Percentiles rank a stretch among this genome's conserved stretches.
Conservation (phyloP, 768 basidiomycete species). For the Tricholoma bakamatsutake region DNA sequence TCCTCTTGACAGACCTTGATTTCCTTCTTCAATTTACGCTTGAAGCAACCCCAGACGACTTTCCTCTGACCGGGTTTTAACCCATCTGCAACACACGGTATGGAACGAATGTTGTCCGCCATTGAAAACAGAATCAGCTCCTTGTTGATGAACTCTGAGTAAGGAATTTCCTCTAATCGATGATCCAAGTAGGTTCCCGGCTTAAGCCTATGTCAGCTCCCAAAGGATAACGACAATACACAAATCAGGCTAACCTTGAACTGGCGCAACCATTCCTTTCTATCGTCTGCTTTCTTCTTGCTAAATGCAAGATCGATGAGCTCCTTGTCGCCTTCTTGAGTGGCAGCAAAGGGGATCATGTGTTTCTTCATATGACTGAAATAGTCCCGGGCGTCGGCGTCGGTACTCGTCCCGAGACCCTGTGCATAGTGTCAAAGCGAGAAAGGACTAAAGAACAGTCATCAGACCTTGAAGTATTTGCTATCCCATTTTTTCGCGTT, state of each 20-base stretch:
- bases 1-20: constrained; percentile 57
- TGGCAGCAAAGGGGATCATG: constrained; percentile 85
- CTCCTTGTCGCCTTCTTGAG: constrained; percentile 75
- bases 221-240: constrained; percentile 1
- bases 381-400: constrained; percentile 87
- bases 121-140: constrained; percentile 98
- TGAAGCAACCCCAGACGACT: constrained; percentile 95
- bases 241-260: constrained; percentile 56
- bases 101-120: constrained; percentile 98
- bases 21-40: constrained; percentile 85
- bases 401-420: constrained; percentile 94
- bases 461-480: constrained; percentile 94
- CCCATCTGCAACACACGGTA: constrained; percentile 90
- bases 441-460: background rate
- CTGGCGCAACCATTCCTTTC: constrained; percentile 96
- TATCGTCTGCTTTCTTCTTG: constrained; percentile 98
- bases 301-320: constrained; percentile 98
- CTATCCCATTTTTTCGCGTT: constrained; percentile 79
- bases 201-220: constrained; percentile 29
- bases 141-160: constrained; percentile 95
- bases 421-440: constrained; percentile 24
- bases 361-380: constrained; percentile 91
- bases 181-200: constrained; percentile 95
- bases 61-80: constrained; percentile 97
- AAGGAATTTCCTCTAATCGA: constrained; percentile 76